Evolutionary conservation across 2,329 filamentous ascomycete genomes (phyloP).

Genomic region (Cladophialophora yegresii): DNA sequence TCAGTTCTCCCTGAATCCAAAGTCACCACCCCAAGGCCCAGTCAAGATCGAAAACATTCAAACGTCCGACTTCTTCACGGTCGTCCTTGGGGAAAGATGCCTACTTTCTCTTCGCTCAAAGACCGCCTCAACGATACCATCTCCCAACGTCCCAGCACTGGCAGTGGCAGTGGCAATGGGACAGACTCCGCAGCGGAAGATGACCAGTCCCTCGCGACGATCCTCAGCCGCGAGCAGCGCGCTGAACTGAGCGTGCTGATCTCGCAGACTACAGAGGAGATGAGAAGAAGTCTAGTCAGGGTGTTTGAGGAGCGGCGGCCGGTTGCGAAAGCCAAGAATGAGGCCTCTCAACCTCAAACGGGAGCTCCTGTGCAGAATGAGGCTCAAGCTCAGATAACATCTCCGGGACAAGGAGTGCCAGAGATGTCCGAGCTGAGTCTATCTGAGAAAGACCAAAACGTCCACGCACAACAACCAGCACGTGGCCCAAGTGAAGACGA

Average conservation of each 20-base stretch:
- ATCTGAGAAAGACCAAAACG: background rate
- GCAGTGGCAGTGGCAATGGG: background rate
- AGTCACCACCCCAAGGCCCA: background rate
- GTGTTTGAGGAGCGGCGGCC: constrained; percentile 39
- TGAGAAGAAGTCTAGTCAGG: constrained; percentile 43
- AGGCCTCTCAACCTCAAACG: background rate
- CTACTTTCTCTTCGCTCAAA: constrained; percentile 7
- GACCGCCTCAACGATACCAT: constrained; percentile 13
- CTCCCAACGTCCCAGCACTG: constrained; percentile 3
- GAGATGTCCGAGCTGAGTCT: constrained; percentile 20
- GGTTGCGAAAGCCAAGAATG: constrained; percentile 16
- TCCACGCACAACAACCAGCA: background rate
- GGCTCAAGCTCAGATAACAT: too few relatives aligned
- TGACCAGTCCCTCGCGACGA: constrained; percentile 44
- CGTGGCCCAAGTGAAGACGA: background rate
- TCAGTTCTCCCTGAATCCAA: background rate
- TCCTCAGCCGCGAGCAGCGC: constrained; percentile 46
- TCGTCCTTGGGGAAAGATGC: background rate
- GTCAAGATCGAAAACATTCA: background rate
- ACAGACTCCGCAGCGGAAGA: constrained; percentile 14
- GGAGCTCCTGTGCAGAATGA: too few relatives aligned
- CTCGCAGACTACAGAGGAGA: constrained; percentile 44
- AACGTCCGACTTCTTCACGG: background rate
- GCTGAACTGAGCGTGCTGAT: constrained; percentile 46
- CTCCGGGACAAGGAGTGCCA: constrained; percentile 28